A percentile compares a stretch with the other conserved stretches of the same genome.
Evolutionary conservation across 2,329 filamentous ascomycete species (phyloP).

Genomic region (Cladosporium sp.): DNA sequence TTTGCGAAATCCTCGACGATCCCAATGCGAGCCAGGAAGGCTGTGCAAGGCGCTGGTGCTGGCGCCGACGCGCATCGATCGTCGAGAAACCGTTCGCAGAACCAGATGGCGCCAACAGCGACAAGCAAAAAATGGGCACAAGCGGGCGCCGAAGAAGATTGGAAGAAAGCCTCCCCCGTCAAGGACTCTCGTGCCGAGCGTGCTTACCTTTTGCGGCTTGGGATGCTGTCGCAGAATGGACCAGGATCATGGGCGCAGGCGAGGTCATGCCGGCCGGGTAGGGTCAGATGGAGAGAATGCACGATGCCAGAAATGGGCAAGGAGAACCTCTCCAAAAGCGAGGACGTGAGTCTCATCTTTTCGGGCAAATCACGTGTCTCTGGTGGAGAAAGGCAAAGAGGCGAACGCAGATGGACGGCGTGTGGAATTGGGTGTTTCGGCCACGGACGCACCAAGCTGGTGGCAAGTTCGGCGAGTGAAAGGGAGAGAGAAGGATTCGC

Average conservation of each 20-base stretch:
- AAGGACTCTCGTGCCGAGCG: no score
- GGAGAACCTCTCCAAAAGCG: no score
- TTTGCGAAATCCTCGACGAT: not conserved
- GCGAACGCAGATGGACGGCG: not conserved
- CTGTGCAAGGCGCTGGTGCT: not conserved
- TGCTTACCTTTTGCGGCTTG: no score
- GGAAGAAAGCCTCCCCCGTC: no score
- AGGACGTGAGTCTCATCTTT: not conserved
- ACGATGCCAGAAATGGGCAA: no score
- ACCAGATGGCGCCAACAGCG: not conserved
- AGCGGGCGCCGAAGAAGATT: no score
- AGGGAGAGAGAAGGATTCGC: no score
- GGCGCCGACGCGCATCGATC: not conserved
- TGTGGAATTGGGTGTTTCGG: constrained; percentile 10
- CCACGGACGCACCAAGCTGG: constrained; percentile 11
- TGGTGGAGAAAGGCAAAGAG: constrained; percentile 1
- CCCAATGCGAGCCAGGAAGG: not conserved
- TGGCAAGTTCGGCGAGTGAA: not conserved
- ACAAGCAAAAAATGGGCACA: not conserved
- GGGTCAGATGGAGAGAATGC: no score
- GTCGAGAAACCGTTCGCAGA: not conserved
- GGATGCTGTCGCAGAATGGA: not conserved
- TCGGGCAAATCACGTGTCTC: not conserved
- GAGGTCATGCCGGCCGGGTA: not conserved
- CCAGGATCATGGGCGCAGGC: not conserved